Evolutionary conservation across 139 green algal species (phyloP).

Genomic region (Nannochloris sp.): DNA sequence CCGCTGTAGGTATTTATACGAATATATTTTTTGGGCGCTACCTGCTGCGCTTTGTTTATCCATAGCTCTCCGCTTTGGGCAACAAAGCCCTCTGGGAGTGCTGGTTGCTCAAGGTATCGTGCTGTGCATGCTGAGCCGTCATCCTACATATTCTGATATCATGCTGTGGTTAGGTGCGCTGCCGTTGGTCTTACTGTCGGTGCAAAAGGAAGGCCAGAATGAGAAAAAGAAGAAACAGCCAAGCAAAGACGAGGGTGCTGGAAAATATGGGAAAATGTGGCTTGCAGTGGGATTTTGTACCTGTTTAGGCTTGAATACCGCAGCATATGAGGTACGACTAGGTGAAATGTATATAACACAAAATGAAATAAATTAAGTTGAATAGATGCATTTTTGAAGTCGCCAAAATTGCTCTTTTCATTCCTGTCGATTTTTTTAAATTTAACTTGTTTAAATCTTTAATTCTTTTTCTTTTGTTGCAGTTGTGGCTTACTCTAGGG

Average conservation of each 20-base stretch:
- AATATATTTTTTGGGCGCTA: neutral
- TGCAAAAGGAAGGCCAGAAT: too few relatives aligned
- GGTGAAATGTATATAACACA: too few relatives aligned
- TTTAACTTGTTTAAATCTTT: neutral
- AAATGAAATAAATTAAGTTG: too few relatives aligned
- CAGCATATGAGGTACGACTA: too few relatives aligned
- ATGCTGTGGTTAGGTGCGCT: slow-evolving; percentile 13
- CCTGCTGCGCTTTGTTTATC: slow-evolving; percentile 2
- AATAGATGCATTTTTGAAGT: too few relatives aligned
- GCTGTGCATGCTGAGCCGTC: slow-evolving; percentile 7
- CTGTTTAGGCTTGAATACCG: too few relatives aligned
- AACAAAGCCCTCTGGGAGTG: too few relatives aligned
- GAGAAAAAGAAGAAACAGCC: too few relatives aligned
- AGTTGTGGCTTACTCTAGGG: slow-evolving; percentile 16
- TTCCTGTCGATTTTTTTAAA: neutral
- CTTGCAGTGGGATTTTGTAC: too few relatives aligned
- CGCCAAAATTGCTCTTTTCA: neutral
- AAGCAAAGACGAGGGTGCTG: too few relatives aligned
- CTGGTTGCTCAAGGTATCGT: slow-evolving; percentile 5
- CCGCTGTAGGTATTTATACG: slow-evolving; percentile 9
- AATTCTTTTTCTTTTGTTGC: neutral
- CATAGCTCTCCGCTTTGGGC: neutral
- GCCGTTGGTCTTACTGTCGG: too few relatives aligned
- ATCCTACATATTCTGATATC: neutral
- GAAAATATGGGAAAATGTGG: too few relatives aligned